Evolutionary conservation across 176 grass and related monocot species (phyloP).

Genomic region (Themeda triandra): DNA sequence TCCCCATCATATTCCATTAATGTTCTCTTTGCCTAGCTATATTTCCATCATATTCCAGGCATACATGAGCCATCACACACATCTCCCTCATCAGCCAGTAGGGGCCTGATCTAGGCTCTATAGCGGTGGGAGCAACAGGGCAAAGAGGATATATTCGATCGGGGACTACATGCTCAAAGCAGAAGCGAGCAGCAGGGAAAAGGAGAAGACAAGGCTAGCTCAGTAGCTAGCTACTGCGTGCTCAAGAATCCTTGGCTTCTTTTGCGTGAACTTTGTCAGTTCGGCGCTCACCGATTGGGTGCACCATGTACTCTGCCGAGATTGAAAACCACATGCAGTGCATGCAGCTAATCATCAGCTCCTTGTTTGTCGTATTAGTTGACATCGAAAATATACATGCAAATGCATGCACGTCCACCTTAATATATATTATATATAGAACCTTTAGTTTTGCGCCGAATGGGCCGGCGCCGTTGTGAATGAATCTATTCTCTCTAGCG

Average conservation of each 20-base stretch:
- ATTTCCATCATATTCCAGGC: not conserved
- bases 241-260: not conserved
- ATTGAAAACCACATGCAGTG: not conserved
- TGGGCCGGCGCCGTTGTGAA: not conserved
- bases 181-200: not conserved
- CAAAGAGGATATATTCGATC: not conserved
- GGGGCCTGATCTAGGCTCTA: not conserved
- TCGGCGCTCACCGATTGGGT: not conserved
- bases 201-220: not conserved
- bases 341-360: not conserved
- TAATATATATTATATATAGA: not conserved
- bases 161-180: not conserved
- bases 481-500: not conserved
- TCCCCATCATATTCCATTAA: not conserved
- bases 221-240: not conserved
- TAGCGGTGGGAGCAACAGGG: not conserved
- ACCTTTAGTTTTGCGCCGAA: slow-evolving; percentile 4
- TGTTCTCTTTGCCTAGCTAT: not conserved
- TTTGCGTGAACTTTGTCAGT: not conserved
- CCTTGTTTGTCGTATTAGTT: slow-evolving; percentile 5
- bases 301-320: not conserved
- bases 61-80: not conserved
- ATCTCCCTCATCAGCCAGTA: not conserved
- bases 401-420: not conserved
- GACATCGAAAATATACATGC: not conserved